Evolutionary conservation across 2,329 filamentous ascomycete species (phyloP).

Genomic region (Cytospora leucostoma): DNA sequence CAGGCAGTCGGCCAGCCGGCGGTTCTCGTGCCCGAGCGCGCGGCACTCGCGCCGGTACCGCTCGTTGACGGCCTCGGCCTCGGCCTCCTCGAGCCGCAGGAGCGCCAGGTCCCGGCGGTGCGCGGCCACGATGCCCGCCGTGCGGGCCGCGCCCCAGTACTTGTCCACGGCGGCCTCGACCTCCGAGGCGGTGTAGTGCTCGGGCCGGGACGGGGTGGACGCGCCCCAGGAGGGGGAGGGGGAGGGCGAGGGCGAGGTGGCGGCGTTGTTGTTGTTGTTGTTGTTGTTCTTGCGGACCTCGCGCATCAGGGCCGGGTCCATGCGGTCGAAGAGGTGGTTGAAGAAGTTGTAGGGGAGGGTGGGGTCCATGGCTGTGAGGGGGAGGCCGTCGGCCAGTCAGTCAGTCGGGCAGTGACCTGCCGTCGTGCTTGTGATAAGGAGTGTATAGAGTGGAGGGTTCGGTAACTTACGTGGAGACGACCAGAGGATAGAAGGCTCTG

Average conservation of each 20-base stretch:
- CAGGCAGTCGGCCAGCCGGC: constrained; percentile 24
- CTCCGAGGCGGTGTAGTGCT: constrained; percentile 19
- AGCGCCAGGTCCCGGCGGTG: constrained; percentile 12
- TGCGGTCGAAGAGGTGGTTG: constrained; percentile 35
- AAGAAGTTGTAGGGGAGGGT: constrained; percentile 27
- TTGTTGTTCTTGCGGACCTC: constrained; percentile 29
- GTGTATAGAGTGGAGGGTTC: not conserved
- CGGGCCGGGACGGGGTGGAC: not conserved
- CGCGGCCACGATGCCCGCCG: constrained; percentile 14
- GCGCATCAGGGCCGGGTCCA: constrained; percentile 35
- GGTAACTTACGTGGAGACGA: constrained; percentile 18
- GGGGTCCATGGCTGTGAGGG: constrained; percentile 16
- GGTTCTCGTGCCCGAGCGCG: constrained; percentile 24
- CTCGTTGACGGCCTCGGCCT: constrained; percentile 17
- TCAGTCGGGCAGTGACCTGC: constrained; percentile 29
- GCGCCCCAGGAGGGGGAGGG: constrained; percentile 24
- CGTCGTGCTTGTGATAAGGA: constrained; percentile 28
- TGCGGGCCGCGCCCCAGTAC: constrained; percentile 19
- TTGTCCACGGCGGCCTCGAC: constrained; percentile 28
- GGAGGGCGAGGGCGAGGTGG: too few relatives aligned
- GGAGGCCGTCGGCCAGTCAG: not conserved
- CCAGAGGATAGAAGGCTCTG: constrained; percentile 24
- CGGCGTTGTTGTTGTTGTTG: too few relatives aligned
- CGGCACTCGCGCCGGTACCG: constrained; percentile 13
- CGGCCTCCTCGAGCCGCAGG: constrained; percentile 14